Conservation (phyloP, 2,329 filamentous ascomycete species). For the Canariomyces notabilis region DNA sequence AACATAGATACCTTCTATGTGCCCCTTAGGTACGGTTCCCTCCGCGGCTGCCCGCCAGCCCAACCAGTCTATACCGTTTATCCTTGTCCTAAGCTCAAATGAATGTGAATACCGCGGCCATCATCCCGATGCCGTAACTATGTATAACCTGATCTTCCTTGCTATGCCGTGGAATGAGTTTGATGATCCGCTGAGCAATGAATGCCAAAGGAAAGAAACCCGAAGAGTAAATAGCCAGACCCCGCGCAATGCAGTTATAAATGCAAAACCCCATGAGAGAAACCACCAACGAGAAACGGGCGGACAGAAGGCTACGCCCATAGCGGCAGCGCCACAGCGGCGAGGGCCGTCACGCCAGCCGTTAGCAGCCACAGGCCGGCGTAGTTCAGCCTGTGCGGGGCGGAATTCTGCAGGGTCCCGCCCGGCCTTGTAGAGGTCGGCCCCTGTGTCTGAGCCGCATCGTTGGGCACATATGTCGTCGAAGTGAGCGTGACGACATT, state of each 20-base stretch:
- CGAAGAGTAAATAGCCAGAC: not conserved
- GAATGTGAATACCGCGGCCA: conserved; percentile 9
- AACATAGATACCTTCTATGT: no score
- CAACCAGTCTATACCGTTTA: conserved; percentile 8
- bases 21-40: not conserved
- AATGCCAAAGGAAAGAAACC: conserved; percentile 2
- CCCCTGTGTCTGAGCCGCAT: conserved; percentile 29
- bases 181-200: not conserved
- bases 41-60: not conserved
- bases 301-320: conserved; percentile 8
- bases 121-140: conserved; percentile 4
- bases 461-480: conserved; percentile 45
- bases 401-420: conserved; percentile 30
- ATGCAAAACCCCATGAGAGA: no score
- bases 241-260: conserved; percentile 14
- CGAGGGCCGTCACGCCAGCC: conserved; percentile 14
- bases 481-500: conserved; percentile 42
- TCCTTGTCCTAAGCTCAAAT: not conserved
- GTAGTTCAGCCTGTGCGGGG: conserved; percentile 11
- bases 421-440: conserved; percentile 32
- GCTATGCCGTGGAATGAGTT: not conserved
- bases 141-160: conserved; percentile 1
- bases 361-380: conserved; percentile 7
- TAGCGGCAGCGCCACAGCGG: conserved; percentile 4
- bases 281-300: no score